A percentile compares a stretch with the other conserved stretches of the same genome.
Evolutionary conservation across 345 rosid species (phyloP).

Genomic region (Ceriops tagal): DNA sequence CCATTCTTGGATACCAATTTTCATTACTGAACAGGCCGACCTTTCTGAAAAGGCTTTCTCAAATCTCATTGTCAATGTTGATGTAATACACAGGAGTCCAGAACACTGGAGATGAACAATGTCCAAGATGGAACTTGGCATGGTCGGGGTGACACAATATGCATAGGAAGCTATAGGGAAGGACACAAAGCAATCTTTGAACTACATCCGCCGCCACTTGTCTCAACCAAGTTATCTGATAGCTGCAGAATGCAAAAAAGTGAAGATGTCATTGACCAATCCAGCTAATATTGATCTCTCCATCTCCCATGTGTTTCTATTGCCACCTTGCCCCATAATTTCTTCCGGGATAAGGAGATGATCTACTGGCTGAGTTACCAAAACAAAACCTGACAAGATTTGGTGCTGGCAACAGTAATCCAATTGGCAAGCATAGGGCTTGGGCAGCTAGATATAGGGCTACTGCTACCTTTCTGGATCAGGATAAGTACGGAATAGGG

Average conservation of each 20-base stretch:
- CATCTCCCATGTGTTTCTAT: background rate
- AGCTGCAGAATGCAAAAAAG: slow-evolving; percentile 30
- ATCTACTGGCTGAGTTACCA: background rate
- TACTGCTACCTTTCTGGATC: background rate
- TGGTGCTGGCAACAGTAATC: no score
- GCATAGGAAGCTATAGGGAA: slow-evolving; percentile 56
- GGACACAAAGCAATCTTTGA: slow-evolving; percentile 49
- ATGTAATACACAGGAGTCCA: slow-evolving; percentile 56
- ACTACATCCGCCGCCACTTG: slow-evolving; percentile 42
- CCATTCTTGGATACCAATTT: background rate
- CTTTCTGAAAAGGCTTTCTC: background rate
- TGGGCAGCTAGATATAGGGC: background rate
- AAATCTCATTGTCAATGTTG: background rate
- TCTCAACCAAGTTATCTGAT: slow-evolving; percentile 40
- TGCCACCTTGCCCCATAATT: background rate
- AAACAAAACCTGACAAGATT: no score
- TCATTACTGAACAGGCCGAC: background rate
- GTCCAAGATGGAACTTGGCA: slow-evolving; percentile 94
- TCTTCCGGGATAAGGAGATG: background rate
- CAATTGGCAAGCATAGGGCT: background rate
- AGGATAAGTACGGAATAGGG: background rate
- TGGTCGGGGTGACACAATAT: slow-evolving; percentile 85
- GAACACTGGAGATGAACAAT: slow-evolving; percentile 94
- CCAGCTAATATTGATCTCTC: background rate
- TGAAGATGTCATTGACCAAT: slow-evolving; percentile 13